Evolutionary conservation across 2,329 filamentous ascomycete species (phyloP).

Genomic region (Aspergillus pseudoviridinutans): DNA sequence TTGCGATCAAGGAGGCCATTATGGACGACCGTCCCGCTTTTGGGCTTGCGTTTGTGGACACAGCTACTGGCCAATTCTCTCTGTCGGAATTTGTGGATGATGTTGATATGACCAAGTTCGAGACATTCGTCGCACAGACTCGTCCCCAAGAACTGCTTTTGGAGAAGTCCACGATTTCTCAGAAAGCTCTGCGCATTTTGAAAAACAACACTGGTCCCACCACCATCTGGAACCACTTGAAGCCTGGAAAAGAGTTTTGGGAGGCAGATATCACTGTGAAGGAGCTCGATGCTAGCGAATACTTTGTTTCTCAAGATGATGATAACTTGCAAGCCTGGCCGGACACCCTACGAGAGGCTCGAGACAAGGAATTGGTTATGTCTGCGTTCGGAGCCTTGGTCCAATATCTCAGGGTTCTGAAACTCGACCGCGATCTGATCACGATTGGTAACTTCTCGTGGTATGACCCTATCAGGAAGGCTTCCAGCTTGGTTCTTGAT

Average conservation of each 20-base stretch:
- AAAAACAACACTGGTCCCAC: conserved; percentile 94
- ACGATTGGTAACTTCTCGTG: conserved; percentile 86
- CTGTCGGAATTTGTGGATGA: conserved; percentile 92
- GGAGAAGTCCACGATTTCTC: conserved; percentile 80
- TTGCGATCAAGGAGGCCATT: conserved; percentile 79
- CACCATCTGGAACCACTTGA: conserved; percentile 93
- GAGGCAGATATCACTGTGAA: conserved; percentile 74
- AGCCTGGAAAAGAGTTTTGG: conserved; percentile 86
- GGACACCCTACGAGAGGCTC: conserved; percentile 64
- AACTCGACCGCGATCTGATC: conserved; percentile 81
- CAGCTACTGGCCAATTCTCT: conserved; percentile 91
- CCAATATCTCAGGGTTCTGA: conserved; percentile 79
- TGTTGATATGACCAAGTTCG: conserved; percentile 89
- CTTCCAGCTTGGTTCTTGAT: conserved; percentile 84
- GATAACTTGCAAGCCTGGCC: conserved; percentile 71
- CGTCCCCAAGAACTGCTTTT: conserved; percentile 82
- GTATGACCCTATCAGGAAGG: conserved; percentile 91
- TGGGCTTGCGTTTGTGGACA: conserved; percentile 90
- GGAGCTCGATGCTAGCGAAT: conserved; percentile 74
- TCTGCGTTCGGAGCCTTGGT: conserved; percentile 86
- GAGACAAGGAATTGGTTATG: conserved; percentile 77
- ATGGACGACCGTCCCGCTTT: conserved; percentile 74
- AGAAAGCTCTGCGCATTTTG: conserved; percentile 85
- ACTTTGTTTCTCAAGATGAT: conserved; percentile 63
- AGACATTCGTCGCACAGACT: conserved; percentile 92